Evolutionary conservation across 805 yeast genomes (phyloP), one percentile per base, ranked within the genome.

Genomic region (Candida ponderosae): DNA sequence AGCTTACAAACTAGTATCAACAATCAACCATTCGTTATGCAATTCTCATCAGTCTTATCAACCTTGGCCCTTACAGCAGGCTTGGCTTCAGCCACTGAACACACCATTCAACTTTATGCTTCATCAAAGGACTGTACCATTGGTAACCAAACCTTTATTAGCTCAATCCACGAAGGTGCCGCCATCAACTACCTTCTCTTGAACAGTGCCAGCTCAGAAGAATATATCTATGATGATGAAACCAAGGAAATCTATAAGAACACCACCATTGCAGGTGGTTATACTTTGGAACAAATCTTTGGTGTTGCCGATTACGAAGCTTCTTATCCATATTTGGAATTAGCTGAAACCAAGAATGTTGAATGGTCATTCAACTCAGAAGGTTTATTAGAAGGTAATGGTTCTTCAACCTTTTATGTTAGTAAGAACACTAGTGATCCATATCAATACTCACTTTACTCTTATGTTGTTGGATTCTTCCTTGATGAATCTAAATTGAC

Each of bases 161-260:
- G 49, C 33, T 40, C 57, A 28, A 39, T 40, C 31, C 74, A 67
- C 46, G 69, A 62, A 47, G 74, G 74, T 46, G 74, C 74, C 34
- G 74, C 64, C 37, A 50, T 65, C 40, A 52, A 59, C 54, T 69
- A 66, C 51, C 45, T 63, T 26, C 58, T 62, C 53, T 42, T 62
- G 32, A 57, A 56, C 17, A 29, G 37, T 18, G 40, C 38, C 18
- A 48, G 59, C 28, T 45, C 42, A 20, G 41, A 41, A 24, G 27
- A 24, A 24, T 24, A 24, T 24, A 13, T 24, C 10, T 24, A 6
- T 24, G 27, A 24, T 24, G 27, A 24, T 24, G 27, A 24, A 24
- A 10, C 27, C 13, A 10, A 10, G 4, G n/a, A 24, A 24, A 24
- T 24, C 13, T 9, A 7, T 24, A 11, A 11, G 13, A 24, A 7